Evolutionary conservation across 768 basidiomycete species (phyloP), one percentile per base, ranked within the genome.

Genomic region (Paxillus involutus): DNA sequence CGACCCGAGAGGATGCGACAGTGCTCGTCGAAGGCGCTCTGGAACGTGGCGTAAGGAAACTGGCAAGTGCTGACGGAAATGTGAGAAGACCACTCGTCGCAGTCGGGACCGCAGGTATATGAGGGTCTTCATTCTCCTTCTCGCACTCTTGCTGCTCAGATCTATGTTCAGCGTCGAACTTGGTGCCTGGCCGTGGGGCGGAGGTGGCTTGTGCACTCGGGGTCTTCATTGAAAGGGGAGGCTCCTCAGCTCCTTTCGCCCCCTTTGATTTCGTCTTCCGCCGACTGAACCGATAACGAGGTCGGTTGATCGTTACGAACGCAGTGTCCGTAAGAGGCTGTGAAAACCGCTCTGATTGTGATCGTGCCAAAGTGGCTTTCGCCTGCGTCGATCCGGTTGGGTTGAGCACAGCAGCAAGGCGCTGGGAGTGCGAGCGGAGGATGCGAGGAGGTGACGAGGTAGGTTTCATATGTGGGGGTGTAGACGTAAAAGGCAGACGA

Each of bases 361-460:
- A 66, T n/a, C 67, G 60, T 36, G 51, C 59, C 33, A 67, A 47
- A 7, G 45, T 16, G 6, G 26, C n/a, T 3, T 52, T 53, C 37
- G 37, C 39, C 47, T 46, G 47, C 3, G 37, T 16, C 8, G 30
- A 10, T 24, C 40, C 29, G 17, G 12, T 33, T 19, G 53, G 16
- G 30, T 37, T 48, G 33, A 19, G 21, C 13, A 7, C 21, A 30
- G 21, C 32, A 26, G 41, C 9, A 17, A 58, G 49, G 39, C 61
- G 55, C 32, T 67, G 69, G 4, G 67, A 67, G 16, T 59, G 59
- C 13, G 67, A 65, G 37, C 69, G 67, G 36, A 65, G 63, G 44
- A 67, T 58, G 32, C 57, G 65, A 9, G 58, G 53, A 13, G 40
- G 19, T 8, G 29, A 21, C 3, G 53, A 43, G 10, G 53, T 45